Evolutionary conservation across 306 rosid genomes (phyloP).

Genomic region (Quercus gilva): DNA sequence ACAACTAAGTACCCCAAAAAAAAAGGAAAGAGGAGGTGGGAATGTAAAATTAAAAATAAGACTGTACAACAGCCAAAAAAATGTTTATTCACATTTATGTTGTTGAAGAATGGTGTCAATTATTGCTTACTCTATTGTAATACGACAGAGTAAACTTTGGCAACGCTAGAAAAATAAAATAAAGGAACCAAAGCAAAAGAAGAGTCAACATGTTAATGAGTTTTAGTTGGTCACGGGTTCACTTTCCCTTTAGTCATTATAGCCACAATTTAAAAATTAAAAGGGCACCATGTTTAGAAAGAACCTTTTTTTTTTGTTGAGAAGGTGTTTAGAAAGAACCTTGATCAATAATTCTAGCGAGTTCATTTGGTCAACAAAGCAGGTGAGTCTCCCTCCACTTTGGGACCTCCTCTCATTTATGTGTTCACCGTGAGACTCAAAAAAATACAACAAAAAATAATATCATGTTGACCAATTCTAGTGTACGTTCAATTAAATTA

Average conservation of each 20-base stretch:
- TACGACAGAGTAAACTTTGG: not conserved
- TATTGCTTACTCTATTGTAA: not conserved
- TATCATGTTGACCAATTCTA: no score
- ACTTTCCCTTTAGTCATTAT: not conserved
- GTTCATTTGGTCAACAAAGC: conserved; percentile 39
- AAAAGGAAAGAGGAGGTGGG: not conserved
- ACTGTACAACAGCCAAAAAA: no score
- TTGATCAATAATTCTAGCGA: conserved; percentile 1
- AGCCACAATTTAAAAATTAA: not conserved
- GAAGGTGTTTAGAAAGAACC: not conserved
- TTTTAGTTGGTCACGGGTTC: conserved; percentile 1
- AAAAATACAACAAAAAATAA: no score
- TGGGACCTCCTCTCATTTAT: not conserved
- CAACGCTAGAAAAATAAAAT: not conserved
- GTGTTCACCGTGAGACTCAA: not conserved
- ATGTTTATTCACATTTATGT: no score
- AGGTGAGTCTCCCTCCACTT: conserved; percentile 38
- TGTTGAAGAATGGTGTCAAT: no score
- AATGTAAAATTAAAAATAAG: not conserved
- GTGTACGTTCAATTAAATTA: not conserved
- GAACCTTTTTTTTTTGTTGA: not conserved
- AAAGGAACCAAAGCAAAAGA: not conserved
- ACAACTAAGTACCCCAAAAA: not conserved
- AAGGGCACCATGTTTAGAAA: not conserved
- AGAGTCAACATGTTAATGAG: no score